A percentile compares a stretch with the other conserved stretches of the same genome.
phyloP scores from a whole-genome alignment of 768 basidiomycete genomes.

The Lactarius quietus region DNA sequence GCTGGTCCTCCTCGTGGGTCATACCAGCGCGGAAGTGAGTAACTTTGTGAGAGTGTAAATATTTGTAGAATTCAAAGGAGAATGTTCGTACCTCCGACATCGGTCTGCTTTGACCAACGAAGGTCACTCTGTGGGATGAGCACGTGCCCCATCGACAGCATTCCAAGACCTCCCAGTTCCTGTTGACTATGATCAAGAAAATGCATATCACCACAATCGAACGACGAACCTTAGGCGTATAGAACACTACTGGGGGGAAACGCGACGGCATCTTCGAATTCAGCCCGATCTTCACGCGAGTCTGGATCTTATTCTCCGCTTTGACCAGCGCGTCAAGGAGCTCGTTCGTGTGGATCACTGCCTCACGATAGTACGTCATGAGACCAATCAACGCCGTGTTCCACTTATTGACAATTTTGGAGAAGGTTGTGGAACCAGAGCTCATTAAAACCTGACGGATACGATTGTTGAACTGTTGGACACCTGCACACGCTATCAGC shows the following conservation, averaged over 20 bases:
- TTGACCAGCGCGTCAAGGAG: constrained; percentile 94
- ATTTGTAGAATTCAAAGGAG: background rate
- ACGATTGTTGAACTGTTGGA: constrained; percentile 96
- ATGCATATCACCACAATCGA: constrained; percentile 5
- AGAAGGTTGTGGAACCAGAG: constrained; percentile 97
- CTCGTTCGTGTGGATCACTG: constrained; percentile 96
- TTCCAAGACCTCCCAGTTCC: constrained; percentile 97
- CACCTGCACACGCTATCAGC: constrained; percentile 44
- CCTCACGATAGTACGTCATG: constrained; percentile 98
- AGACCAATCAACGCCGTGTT: constrained; percentile 93
- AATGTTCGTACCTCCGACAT: constrained; percentile 65
- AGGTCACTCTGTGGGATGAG: constrained; percentile 97
- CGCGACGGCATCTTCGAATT: constrained; percentile 99
- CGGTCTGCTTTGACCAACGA: constrained; percentile 97
- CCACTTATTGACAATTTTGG: constrained; percentile 99
- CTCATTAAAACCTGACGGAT: constrained; percentile 97
- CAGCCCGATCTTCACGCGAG: constrained; percentile 98
- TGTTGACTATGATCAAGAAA: constrained; percentile 29
- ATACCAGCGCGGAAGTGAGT: constrained; percentile 99
- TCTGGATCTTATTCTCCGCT: constrained; percentile 99
- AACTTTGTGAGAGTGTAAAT: constrained; percentile 47
- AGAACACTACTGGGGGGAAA: constrained; percentile 96
- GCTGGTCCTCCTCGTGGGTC: constrained; percentile 91
- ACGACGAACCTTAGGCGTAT: constrained; percentile 75
- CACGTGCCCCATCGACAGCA: constrained; percentile 99